A percentile compares a stretch with the other conserved stretches of the same genome.
These are phyloP conservation scores for Ophiostoma perfectum DNA, from an alignment of 2,329 filamentous ascomycete genomes.

Conservation along the genomic window DNA sequence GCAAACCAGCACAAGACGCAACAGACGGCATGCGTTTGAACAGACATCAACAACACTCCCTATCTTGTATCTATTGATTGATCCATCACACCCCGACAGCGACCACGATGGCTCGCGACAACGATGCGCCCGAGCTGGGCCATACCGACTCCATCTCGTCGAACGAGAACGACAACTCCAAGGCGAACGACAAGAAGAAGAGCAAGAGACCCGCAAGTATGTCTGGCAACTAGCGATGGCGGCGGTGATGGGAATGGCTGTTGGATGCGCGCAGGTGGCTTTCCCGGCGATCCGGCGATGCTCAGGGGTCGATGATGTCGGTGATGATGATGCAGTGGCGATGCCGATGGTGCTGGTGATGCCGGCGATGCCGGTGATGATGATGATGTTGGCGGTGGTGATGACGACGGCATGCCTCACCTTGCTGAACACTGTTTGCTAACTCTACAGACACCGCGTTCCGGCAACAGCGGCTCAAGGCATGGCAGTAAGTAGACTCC, in stretches of 20 bases:
- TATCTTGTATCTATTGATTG: background rate
- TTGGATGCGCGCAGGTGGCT: background rate
- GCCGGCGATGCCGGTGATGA: no score
- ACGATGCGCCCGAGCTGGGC: slow-evolving; percentile 34
- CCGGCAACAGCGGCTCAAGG: slow-evolving; percentile 91
- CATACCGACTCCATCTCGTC: slow-evolving; percentile 51
- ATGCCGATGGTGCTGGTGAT: background rate
- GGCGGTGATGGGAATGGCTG: background rate
- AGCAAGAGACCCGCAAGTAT: slow-evolving; percentile 85
- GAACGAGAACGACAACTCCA: slow-evolving; percentile 44
- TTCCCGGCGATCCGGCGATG: slow-evolving; percentile 16
- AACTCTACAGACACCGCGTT: slow-evolving; percentile 75
- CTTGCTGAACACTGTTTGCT: background rate
- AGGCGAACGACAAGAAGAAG: slow-evolving; percentile 71
- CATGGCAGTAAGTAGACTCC: slow-evolving; percentile 76
- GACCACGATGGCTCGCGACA: slow-evolving; percentile 37
- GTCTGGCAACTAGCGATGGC: slow-evolving; percentile 30
- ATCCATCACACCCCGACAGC: slow-evolving; percentile 4
- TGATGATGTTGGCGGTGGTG: no score
- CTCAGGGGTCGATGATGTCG: background rate
- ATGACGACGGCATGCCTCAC: no score
- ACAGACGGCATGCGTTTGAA: background rate
- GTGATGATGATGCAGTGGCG: background rate
- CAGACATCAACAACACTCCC: slow-evolving; percentile 2
- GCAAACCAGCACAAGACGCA: background rate